Conservation (phyloP, 75 land plant genomes). For the Adiantum capillusveneris region DNA sequence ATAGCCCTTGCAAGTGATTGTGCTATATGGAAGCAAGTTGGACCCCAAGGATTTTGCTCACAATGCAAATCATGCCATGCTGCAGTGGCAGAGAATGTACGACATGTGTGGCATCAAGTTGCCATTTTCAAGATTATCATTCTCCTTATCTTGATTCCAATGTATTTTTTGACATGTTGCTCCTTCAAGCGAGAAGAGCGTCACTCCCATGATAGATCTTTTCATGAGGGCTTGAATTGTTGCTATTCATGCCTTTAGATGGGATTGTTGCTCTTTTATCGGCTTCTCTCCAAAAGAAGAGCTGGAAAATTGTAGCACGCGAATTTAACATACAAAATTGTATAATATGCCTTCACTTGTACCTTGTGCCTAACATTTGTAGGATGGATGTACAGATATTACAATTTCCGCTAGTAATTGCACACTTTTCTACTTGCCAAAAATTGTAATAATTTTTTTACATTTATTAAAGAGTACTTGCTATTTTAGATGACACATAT, state of each 20-base stretch:
- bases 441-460: no score
- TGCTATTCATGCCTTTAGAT: not conserved
- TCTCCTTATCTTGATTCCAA: conserved; percentile 1
- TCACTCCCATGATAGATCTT: not conserved
- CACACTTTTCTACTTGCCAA: no score
- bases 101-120: conserved; percentile 1
- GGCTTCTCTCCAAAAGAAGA: no score
- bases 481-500: no score
- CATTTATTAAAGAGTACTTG: no score
- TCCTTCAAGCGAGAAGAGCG: conserved; percentile 1
- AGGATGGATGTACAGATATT: no score
- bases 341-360: no score
- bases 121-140: conserved; percentile 6
- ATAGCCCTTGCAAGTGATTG: not conserved
- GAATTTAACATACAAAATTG: no score
- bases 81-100: conserved; percentile 3
- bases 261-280: no score
- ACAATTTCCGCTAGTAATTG: no score
- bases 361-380: no score
- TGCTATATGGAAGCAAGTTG: not conserved
- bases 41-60: conserved; percentile 1
- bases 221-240: not conserved
- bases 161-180: not conserved
- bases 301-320: no score
- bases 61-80: not conserved